Evolutionary conservation across 208 protist genomes (phyloP).

Genomic region (Crithidia expoeki): DNA sequence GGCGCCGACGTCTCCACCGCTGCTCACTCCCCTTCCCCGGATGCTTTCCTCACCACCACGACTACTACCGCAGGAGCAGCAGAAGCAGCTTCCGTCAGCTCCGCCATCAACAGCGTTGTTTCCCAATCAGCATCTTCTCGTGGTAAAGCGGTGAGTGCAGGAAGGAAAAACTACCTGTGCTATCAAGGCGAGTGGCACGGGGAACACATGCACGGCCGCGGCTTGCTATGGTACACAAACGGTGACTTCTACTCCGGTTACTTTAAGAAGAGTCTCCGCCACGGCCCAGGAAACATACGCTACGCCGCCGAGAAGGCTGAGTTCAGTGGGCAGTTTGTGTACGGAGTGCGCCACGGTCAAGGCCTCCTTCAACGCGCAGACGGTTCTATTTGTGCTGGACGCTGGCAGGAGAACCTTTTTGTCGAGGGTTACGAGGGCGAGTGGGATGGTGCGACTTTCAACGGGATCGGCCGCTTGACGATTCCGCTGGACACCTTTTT

Average conservation of each 20-base stretch:
- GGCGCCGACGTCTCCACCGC: not conserved
- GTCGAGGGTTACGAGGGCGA: conserved; percentile 88
- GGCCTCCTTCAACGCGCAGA: conserved; percentile 64
- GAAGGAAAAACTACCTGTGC: conserved; percentile 36
- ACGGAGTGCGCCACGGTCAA: conserved; percentile 64
- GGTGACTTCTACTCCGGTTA: conserved; percentile 82
- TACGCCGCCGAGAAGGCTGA: conserved; percentile 65
- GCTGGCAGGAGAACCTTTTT: conserved; percentile 67
- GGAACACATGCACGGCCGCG: conserved; percentile 79
- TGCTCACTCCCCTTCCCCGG: not conserved
- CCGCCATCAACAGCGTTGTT: not conserved
- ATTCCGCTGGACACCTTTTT: conserved; percentile 55
- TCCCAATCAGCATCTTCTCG: not conserved
- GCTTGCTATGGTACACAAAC: conserved; percentile 82
- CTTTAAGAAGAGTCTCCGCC: conserved; percentile 65
- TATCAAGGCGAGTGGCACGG: conserved; percentile 91
- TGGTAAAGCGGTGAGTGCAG: not conserved
- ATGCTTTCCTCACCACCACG: not conserved
- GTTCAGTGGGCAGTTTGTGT: conserved; percentile 76
- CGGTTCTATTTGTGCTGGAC: conserved; percentile 64
- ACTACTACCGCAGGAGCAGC: not conserved
- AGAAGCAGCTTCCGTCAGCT: not conserved
- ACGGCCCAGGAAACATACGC: conserved; percentile 80
- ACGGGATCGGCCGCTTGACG: conserved; percentile 71
- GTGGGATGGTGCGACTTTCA: conserved; percentile 73